Evolutionary conservation across 371 early-diverging fungal species (phyloP).

Genomic region (Saksenaea oblongispora): DNA sequence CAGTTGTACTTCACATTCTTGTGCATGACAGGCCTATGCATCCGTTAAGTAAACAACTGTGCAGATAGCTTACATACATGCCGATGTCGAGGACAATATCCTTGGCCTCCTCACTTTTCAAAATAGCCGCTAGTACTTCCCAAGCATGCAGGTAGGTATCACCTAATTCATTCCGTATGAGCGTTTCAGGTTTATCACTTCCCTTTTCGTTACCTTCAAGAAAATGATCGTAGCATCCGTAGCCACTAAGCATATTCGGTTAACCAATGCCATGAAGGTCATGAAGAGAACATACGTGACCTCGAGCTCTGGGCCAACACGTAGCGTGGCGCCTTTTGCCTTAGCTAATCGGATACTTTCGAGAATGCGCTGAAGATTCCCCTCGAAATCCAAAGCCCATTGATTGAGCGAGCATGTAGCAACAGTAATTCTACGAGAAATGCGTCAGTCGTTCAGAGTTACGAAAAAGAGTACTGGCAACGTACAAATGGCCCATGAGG

Average conservation of each 20-base stretch:
- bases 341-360: conserved; percentile 87
- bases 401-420: conserved; percentile 91
- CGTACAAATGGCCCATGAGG: conserved; percentile 10
- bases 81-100: conserved; percentile 92
- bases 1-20: conserved; percentile 95
- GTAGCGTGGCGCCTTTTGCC: conserved; percentile 75
- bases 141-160: conserved; percentile 95
- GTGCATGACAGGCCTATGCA: conserved; percentile 85
- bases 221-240: conserved; percentile 98
- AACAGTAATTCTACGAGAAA: conserved; percentile 57
- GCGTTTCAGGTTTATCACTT: neutral
- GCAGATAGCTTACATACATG: conserved; percentile 64
- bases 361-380: conserved; percentile 86
- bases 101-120: conserved; percentile 63
- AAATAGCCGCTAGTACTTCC: conserved; percentile 83
- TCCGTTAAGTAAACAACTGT: neutral
- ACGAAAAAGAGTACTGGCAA: neutral
- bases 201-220: conserved; percentile 69
- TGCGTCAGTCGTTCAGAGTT: neutral
- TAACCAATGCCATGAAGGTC: neutral
- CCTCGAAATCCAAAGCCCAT: conserved; percentile 96
- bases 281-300: conserved; percentile 64
- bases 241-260: conserved; percentile 64
- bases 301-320: conserved; percentile 97
- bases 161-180: conserved; percentile 41